These are phyloP conservation scores for Gymnopilus dilepis DNA, from an alignment of 768 basidiomycete species.

Conservation along the genomic window DNA sequence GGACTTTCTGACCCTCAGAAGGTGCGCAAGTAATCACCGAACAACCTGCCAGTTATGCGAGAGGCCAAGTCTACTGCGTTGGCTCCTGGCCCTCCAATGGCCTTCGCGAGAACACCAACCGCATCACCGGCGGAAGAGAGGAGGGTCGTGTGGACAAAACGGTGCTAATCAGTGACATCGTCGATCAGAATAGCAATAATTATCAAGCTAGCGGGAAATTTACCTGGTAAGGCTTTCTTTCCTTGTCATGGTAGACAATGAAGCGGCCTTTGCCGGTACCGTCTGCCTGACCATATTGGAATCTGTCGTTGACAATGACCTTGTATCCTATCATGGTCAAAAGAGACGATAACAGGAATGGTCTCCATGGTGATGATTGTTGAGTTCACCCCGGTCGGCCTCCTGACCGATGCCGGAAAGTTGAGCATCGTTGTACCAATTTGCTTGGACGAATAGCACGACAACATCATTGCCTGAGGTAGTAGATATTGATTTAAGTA, in stretches of 20 bases:
- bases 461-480: neutral
- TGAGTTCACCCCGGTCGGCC: neutral
- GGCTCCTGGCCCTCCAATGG: neutral
- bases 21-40: neutral
- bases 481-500: neutral
- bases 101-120: neutral
- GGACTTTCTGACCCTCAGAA: neutral
- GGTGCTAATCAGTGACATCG: neutral
- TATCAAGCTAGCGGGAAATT: neutral
- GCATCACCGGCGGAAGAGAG: neutral
- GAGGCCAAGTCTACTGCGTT: neutral
- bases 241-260: neutral
- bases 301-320: neutral
- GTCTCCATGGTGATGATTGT: neutral
- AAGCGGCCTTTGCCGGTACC: neutral
- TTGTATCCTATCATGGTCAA: neutral
- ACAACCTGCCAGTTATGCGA: neutral
- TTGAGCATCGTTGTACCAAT: neutral
- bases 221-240: neutral
- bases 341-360: neutral
- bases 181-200: neutral
- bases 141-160: neutral
- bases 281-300: neutral
- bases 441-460: neutral
- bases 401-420: neutral